Conservation (phyloP, 148 eudicot genomes). For the Nepenthes gracilis region DNA sequence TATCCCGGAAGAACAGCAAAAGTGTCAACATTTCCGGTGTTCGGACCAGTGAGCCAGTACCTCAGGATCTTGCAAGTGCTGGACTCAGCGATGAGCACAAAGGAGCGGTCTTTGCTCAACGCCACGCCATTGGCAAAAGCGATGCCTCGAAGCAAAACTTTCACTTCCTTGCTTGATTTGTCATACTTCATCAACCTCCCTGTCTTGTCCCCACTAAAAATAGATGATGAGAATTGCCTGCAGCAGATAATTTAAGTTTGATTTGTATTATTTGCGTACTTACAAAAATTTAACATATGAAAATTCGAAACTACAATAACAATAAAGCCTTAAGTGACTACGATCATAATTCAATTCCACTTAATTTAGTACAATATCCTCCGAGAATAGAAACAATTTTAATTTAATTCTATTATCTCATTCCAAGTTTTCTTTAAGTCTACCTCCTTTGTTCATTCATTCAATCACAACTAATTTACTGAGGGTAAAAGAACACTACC, state of each 20-base stretch:
- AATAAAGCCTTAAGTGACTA: too few species aligned
- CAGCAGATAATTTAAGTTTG: not conserved
- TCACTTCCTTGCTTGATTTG: constrained; percentile 38
- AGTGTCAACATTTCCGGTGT: constrained; percentile 39
- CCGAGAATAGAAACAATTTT: too few species aligned
- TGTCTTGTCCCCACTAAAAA: constrained; percentile 50
- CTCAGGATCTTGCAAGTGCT: constrained; percentile 34
- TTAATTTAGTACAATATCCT: too few species aligned
- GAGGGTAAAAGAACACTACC: too few species aligned
- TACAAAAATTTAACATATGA: too few species aligned
- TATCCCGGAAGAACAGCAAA: constrained; percentile 56
- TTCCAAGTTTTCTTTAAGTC: too few species aligned
- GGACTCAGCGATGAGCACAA: constrained; percentile 53
- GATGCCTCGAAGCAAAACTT: constrained; percentile 35
- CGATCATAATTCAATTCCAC: too few species aligned
- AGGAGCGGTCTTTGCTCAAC: constrained; percentile 49
- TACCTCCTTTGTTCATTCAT: too few species aligned
- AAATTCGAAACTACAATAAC: too few species aligned
- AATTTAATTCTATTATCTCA: too few species aligned
- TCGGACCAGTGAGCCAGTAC: constrained; percentile 60
- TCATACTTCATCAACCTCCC: constrained; percentile 70
- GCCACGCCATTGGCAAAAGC: constrained; percentile 86
- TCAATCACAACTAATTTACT: too few species aligned
- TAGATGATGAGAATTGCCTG: constrained; percentile 49
- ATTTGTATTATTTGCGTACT: too few species aligned